Base-by-base conservation (phyloP, 2,329 filamentous ascomycete species). In the Ophiostoma himal-ulmi region DNA sequence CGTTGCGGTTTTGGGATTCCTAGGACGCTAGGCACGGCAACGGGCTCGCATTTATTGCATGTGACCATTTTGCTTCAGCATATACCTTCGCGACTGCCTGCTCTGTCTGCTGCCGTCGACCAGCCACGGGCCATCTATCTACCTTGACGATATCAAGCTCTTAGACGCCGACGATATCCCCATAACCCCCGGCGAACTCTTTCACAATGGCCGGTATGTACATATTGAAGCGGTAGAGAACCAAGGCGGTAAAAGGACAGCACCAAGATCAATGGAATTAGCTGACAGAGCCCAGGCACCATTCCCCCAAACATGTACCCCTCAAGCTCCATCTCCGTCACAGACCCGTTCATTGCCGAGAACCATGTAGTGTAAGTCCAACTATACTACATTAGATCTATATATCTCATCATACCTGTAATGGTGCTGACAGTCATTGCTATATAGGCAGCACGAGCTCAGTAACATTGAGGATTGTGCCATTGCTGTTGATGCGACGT, bases 401-500 rank as follows among this genome's bases (percentile, higher is more conserved):
- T 48, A 2, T 17, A 8, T 30, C 30, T 30, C 30, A 3, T 30
- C 30, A 30, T 30, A n/a, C 5, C 7, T n/a, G 17, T 8, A 48
- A 5, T 2, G 37, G n/a, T n/a, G n/a, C 64, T 26, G 13, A 67
- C 30, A 30, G 26, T 44, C 2, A 22, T 4, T 10, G 41, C 26
- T 10, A 1, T 17, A 6, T 74, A 87, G 85, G 77, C 85, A 83
- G 67, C 86, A 88, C 75, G 83, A 88, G 71, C 80, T 96, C 75
- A 84, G 89, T 72, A 87, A 91, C 73, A 84, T 97, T 75, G 88
- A 91, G 77, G 90, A 89, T 78, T 88, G 88, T 72, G 86, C 89
- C 69, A 86, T 97, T 76, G 94, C 90, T 74, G 89, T 98, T 76
- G 94, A 97, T 82, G 95, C 94, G 70, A 90, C 91, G 69, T 91